Percentiles rank a stretch among this genome's conserved stretches.
These are phyloP conservation scores for Jamesozyma lodderae DNA, from an alignment of 805 yeast genomes.

Conservation along the genomic window DNA sequence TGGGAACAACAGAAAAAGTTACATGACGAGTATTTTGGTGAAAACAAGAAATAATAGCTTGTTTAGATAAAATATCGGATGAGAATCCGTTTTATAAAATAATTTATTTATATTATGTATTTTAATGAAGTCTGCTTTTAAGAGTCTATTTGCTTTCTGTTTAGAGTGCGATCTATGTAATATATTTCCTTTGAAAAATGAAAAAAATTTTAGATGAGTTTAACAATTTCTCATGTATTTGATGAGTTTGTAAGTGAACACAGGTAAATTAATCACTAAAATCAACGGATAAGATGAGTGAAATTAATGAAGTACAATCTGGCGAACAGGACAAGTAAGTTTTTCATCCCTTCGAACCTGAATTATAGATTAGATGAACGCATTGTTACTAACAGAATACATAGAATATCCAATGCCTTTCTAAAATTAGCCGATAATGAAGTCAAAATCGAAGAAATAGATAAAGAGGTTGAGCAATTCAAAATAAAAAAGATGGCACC, in stretches of 20 bases:
- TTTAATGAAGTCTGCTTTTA: too few relatives aligned
- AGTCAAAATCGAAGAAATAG: conserved; percentile 49
- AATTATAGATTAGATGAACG: too few relatives aligned
- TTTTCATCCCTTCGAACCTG: background rate
- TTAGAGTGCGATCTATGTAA: too few relatives aligned
- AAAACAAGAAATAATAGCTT: background rate
- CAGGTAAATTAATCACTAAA: background rate
- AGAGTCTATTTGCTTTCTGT: too few relatives aligned
- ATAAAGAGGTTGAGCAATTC: conserved; percentile 46
- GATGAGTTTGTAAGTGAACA: too few relatives aligned
- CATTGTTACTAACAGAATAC: too few relatives aligned
- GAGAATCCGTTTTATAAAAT: too few relatives aligned
- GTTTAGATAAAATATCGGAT: too few relatives aligned
- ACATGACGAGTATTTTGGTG: conserved; percentile 49
- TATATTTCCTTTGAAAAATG: too few relatives aligned
- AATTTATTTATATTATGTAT: too few relatives aligned
- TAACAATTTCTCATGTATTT: too few relatives aligned
- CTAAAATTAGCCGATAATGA: conserved; percentile 46
- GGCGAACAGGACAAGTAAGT: background rate
- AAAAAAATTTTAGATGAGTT: too few relatives aligned
- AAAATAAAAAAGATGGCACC: conserved; percentile 46
- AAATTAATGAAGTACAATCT: background rate
- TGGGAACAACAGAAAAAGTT: conserved; percentile 76
- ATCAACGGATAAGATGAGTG: background rate
- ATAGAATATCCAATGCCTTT: conserved; percentile 12